These are phyloP conservation scores for Aspergillus costaricaensis DNA, from an alignment of 2,329 filamentous ascomycete genomes.

Conservation along the genomic window DNA sequence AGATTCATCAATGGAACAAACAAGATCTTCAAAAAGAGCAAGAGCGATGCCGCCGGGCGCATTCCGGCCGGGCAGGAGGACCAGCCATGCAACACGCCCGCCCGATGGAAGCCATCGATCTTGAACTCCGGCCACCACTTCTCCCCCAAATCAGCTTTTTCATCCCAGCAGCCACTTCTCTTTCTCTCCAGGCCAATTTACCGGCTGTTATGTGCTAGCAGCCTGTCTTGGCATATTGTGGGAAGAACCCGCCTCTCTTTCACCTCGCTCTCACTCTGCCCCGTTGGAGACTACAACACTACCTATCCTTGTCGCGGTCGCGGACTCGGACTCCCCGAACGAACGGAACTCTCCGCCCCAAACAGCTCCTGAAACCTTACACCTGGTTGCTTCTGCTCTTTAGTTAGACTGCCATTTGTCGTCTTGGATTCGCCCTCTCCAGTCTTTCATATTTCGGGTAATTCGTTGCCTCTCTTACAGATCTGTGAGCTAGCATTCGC, in stretches of 20 bases:
- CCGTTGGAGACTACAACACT: conserved; percentile 4
- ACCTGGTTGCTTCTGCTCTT: background rate
- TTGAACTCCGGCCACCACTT: background rate
- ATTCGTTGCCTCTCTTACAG: background rate
- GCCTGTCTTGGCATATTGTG: background rate
- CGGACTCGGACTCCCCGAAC: conserved; percentile 26
- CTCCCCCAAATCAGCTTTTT: conserved; percentile 9
- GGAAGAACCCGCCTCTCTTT: background rate
- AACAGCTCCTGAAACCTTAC: background rate
- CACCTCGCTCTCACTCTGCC: background rate
- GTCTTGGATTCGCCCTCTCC: background rate
- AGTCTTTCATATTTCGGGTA: background rate
- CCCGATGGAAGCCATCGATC: background rate
- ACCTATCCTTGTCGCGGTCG: conserved; percentile 15
- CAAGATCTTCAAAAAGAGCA: too few species aligned
- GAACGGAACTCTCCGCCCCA: conserved; percentile 12
- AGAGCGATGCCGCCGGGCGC: background rate
- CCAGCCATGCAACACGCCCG: conserved; percentile 15
- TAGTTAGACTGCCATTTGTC: background rate
- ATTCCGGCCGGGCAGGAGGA: conserved; percentile 13
- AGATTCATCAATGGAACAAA: too few species aligned
- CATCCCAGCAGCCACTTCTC: conserved; percentile 7
- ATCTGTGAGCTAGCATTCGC: background rate
- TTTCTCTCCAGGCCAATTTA: background rate
- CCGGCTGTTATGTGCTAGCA: background rate